Conservation (phyloP, 257 asterid genomes). For the Capsicum rhomboideum region DNA sequence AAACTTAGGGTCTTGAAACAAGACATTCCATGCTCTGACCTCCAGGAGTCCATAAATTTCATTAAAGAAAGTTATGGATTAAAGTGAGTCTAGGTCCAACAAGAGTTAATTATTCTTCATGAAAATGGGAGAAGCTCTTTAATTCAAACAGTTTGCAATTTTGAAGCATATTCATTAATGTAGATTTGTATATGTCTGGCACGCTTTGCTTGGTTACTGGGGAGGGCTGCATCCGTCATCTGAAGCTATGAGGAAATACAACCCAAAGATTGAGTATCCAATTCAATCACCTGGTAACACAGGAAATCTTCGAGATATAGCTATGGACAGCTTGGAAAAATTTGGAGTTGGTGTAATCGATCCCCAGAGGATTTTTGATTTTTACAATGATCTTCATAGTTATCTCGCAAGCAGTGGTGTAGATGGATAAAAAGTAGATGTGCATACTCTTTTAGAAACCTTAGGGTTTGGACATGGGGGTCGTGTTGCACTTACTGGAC, state of each 20-base stretch:
- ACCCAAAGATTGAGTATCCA: slow-evolving; percentile 47
- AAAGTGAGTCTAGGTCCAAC: not conserved
- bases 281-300: slow-evolving; percentile 49
- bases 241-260: slow-evolving; percentile 38
- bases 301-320: slow-evolving; percentile 45
- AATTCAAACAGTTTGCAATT: not conserved
- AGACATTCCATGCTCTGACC: not conserved
- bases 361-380: slow-evolving; percentile 33
- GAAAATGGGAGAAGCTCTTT: not conserved
- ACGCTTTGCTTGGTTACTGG: slow-evolving; percentile 72
- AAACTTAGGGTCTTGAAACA: too few species aligned
- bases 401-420: slow-evolving; percentile 53
- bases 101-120: not conserved
- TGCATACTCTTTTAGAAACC: slow-evolving; percentile 48
- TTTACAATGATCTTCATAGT: slow-evolving; percentile 62
- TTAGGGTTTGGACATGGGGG: too few species aligned
- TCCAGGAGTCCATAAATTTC: not conserved
- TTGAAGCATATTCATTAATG: not conserved
- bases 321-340: slow-evolving; percentile 51
- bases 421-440: slow-evolving; percentile 81
- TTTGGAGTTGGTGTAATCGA: slow-evolving; percentile 62
- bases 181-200: slow-evolving; percentile 56
- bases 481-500: too few species aligned
- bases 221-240: slow-evolving; percentile 45
- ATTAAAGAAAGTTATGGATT: not conserved